Conservation (phyloP, 768 basidiomycete genomes). For the Pholiota conissans region DNA sequence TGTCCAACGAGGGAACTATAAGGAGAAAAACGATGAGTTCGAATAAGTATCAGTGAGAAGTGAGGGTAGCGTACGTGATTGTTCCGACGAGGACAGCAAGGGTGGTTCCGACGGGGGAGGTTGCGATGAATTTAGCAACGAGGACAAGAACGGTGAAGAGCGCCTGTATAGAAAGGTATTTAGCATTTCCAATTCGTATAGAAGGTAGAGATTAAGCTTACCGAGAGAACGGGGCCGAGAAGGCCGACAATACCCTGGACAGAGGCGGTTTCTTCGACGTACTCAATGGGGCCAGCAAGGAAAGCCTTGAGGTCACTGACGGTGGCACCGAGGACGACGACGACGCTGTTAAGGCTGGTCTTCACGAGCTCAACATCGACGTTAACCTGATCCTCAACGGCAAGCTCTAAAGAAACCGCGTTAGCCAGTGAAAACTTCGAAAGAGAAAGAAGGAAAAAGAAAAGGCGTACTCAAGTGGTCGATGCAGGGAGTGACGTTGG, state of each 20-base stretch:
- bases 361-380: background rate
- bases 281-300: conserved; percentile 13
- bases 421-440: too few species aligned
- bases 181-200: too few species aligned
- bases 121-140: conserved; percentile 10
- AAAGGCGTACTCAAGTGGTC: conserved; percentile 14
- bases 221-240: conserved; percentile 20
- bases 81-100: conserved; percentile 14
- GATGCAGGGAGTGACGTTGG: conserved; percentile 11
- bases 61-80: conserved; percentile 18
- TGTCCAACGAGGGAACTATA: conserved; percentile 17
- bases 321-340: conserved; percentile 12
- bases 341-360: conserved; percentile 15
- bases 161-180: too few species aligned
- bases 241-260: conserved; percentile 14
- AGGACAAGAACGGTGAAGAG: conserved; percentile 16
- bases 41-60: background rate
- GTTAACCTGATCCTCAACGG: conserved; percentile 11
- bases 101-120: conserved; percentile 3
- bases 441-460: background rate
- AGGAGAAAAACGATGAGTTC: background rate
- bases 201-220: conserved; percentile 7
- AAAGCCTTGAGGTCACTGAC: conserved; percentile 17
- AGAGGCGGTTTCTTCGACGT: conserved; percentile 11
- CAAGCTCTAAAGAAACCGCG: conserved; percentile 11